Evolutionary conservation across 2,329 filamentous ascomycete genomes (phyloP), one percentile per base, ranked within the genome.

Genomic region (Ophiostoma australiae): DNA sequence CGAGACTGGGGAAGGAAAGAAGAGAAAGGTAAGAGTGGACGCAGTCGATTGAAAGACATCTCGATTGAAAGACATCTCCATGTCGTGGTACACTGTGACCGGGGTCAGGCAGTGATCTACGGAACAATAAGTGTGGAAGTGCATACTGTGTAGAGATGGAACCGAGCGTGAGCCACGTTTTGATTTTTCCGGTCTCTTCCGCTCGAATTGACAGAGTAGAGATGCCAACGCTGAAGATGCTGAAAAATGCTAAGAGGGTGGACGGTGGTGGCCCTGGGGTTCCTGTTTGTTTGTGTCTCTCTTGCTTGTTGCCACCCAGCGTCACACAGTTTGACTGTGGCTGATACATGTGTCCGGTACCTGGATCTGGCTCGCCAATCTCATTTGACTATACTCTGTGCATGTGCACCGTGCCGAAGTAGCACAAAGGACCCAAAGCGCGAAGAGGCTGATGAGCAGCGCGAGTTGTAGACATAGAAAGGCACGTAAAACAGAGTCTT

Each of bases 291-390:
- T 48, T 8, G 4, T n/a, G 10, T 48, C 15, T 48, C 17, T 48
- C 44, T 48, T 15, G 17, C 4, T 1, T 48, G 6, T 20, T 48
- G 6, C 20, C 44, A n/a, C 20, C 10, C 20, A n/a, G 6, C 17
- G 17, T 20, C 17, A 17, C 20, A 17, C 6, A 17, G 10, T 8
- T 61, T 61, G 55, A 15, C 4, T 20, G 17, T 65, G 61, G 33
- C 61, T 65, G 61, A 20, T 48, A 31, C 68, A 33, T 69, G 37
- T 37, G 63, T 39, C 37, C 31, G 31, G 55, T 69, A 39, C 41
- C 39, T 41, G 58, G 68, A 72, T 70, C 65, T 70, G 13, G 37
- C 48, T 65, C 68, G 52, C 68, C 23, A 67, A 72, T 72, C 70
- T 72, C 70, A 39, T 41, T 41, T 72, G 58, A 31, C 68, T n/a